Evolutionary conservation across 2,329 filamentous ascomycete genomes (phyloP).

Genomic region (Talaromyces piceae): DNA sequence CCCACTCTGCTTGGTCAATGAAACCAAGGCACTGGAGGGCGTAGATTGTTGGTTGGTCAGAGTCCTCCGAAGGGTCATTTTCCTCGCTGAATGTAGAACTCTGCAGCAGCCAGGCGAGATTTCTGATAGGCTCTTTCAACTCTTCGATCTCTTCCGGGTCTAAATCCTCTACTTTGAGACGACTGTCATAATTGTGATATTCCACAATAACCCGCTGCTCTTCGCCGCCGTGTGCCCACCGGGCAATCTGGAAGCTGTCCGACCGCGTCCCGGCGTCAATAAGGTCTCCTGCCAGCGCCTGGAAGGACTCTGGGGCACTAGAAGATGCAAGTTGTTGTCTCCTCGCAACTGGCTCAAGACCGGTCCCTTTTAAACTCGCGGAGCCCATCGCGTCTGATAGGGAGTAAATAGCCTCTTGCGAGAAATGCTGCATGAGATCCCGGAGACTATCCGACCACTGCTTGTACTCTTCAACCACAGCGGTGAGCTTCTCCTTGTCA

Average conservation of each 20-base stretch:
- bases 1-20: slow-evolving; percentile 18
- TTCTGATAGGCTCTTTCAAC: slow-evolving; percentile 19
- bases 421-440: slow-evolving; percentile 24
- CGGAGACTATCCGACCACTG: slow-evolving; percentile 20
- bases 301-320: slow-evolving; percentile 17
- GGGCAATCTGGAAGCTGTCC: slow-evolving; percentile 16
- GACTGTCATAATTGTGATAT: slow-evolving; percentile 21
- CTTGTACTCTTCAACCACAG: slow-evolving; percentile 20
- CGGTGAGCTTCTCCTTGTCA: slow-evolving; percentile 21
- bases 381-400: slow-evolving; percentile 10
- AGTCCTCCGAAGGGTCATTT: not conserved
- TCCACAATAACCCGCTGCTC: slow-evolving; percentile 18
- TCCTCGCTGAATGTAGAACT: slow-evolving; percentile 18
- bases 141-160: slow-evolving; percentile 18
- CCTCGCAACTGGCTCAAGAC: slow-evolving; percentile 19
- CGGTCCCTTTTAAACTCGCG: slow-evolving; percentile 16
- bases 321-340: slow-evolving; percentile 16
- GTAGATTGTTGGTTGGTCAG: slow-evolving; percentile 21
- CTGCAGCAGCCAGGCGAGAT: slow-evolving; percentile 22
- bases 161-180: slow-evolving; percentile 17
- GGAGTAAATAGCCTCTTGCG: slow-evolving; percentile 17
- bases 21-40: slow-evolving; percentile 22
- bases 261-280: slow-evolving; percentile 15
- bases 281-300: slow-evolving; percentile 16
- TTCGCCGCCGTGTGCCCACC: slow-evolving; percentile 12